Base-by-base conservation (phyloP, 805 yeast species). In the Pichia nakasei region DNA sequence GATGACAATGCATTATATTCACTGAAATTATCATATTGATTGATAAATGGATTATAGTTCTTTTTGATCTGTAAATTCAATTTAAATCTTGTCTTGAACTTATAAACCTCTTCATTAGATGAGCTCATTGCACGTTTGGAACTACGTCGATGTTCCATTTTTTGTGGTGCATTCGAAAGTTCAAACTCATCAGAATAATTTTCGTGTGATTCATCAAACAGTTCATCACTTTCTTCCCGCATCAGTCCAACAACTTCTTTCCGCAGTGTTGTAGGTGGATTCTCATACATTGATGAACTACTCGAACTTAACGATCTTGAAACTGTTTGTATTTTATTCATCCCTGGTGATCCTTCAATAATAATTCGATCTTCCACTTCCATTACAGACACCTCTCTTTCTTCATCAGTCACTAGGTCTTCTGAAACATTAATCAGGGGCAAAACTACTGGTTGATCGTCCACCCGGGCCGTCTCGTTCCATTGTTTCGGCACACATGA, bases 91-190 rank as follows among this genome's bases (percentile, higher is more conserved):
- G 61, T 46, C 29, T 61, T 50, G 15, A 53, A 43, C 37, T 57
- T 57, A 22, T 53, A 58, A 35, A 56, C 43, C 33, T 59, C 64
- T 26, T 58, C 65, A 9, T 52, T 48, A 1, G 63, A 52, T 3
- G 59, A 56, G 27, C 61, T 57, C 38, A 57, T 60, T 11, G 61
- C 54, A 34, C 63, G 45, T 36, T 60, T 56, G 19, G 53, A 48
- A 39, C 59, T 41, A 13, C 57, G 40, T 26, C 56, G 48, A 29
- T 27, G 18, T 20, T 37, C 35, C 2, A 18, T 26, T 21, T 36
- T 33, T 21, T 29, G 21, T 12, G 32, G 32, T 3, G n/a, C 15
- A 11, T 27, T 29, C 3, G 32, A 29, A 5, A 20, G 6, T 17
- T 18, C 24, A 13, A 15, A 5, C 5, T 35, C 33, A n/a, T 36